A percentile compares a stretch with the other conserved stretches of the same genome.
phyloP scores from a whole-genome alignment of 192 early-diverging fungal genomes.

The Chytriomyces hyalinus region DNA sequence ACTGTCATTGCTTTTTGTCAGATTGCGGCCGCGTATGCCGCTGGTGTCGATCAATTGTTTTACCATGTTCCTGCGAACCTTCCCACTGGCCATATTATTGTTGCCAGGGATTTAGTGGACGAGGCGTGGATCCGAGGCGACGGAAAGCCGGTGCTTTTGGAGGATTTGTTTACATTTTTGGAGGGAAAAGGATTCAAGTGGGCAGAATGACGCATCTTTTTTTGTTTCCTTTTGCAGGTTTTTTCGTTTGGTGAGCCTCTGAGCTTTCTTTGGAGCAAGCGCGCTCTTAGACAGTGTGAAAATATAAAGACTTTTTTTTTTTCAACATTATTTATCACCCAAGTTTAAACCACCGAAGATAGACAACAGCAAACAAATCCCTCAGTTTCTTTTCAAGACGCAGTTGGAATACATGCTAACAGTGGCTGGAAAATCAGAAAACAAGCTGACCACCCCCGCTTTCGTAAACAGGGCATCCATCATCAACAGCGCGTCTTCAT shows the following conservation, averaged over 20 bases:
- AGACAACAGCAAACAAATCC: neutral
- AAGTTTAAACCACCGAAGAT: neutral
- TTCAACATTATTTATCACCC: too few species aligned
- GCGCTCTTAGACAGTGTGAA: too few species aligned
- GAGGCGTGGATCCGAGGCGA: neutral
- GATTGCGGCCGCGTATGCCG: slow-evolving; percentile 37
- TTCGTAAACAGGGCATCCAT: slow-evolving; percentile 22
- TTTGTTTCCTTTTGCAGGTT: too few species aligned
- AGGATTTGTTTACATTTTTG: slow-evolving; percentile 2
- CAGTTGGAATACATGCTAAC: slow-evolving; percentile 32
- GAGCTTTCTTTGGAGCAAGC: too few species aligned
- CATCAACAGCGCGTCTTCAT: slow-evolving; percentile 19
- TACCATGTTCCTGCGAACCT: slow-evolving; percentile 15
- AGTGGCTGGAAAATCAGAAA: slow-evolving; percentile 32
- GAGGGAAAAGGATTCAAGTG: neutral
- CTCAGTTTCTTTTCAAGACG: neutral
- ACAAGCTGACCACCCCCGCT: slow-evolving; percentile 9
- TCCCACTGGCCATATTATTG: neutral
- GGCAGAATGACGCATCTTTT: too few species aligned
- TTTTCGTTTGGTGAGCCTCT: too few species aligned
- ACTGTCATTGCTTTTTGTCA: slow-evolving; percentile 39
- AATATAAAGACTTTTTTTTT: too few species aligned
- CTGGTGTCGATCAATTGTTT: slow-evolving; percentile 23
- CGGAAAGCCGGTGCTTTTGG: neutral
- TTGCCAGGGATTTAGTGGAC: neutral